These are phyloP conservation scores for Neofusicoccum sp. DNA, from an alignment of 2,329 filamentous ascomycete genomes.

Conservation along the genomic window DNA sequence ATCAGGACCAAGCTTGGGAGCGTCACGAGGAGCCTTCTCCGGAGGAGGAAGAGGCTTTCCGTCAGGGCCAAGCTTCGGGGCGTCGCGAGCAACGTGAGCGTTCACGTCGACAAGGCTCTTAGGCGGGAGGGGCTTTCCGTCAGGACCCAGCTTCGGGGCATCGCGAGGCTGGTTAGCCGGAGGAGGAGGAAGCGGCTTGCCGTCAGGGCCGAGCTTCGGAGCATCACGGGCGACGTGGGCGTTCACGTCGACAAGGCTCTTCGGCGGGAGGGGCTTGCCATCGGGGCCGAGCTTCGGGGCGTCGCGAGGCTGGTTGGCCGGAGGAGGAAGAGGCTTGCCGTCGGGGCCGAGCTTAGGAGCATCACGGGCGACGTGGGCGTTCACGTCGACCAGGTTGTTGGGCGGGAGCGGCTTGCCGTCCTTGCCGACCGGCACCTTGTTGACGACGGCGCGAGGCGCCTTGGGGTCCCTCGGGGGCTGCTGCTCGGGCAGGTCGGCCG, in stretches of 20 bases:
- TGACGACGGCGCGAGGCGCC: neutral
- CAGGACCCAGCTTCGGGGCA: neutral
- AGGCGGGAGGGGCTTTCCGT: neutral
- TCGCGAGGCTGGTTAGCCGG: neutral
- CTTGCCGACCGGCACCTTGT: neutral
- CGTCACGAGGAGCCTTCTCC: neutral
- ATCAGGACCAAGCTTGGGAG: neutral
- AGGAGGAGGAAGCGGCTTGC: neutral
- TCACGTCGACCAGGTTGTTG: neutral
- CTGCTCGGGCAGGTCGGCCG: neutral
- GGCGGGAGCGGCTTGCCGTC: neutral
- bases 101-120: neutral
- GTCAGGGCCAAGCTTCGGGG: neutral
- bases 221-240: neutral
- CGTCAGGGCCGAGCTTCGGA: neutral
- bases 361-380: neutral
- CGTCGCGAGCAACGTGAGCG: slow-evolving; percentile 1
- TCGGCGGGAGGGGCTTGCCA: neutral
- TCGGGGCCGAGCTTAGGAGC: neutral
- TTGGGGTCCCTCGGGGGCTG: slow-evolving; percentile 1
- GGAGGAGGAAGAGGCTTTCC: neutral
- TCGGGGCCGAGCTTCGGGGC: neutral
- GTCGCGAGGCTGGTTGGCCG: neutral
- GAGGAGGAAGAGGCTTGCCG: neutral
- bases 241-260: neutral